These are phyloP conservation scores for Salix exigua DNA, from an alignment of 345 rosid genomes.

Conservation along the genomic window DNA sequence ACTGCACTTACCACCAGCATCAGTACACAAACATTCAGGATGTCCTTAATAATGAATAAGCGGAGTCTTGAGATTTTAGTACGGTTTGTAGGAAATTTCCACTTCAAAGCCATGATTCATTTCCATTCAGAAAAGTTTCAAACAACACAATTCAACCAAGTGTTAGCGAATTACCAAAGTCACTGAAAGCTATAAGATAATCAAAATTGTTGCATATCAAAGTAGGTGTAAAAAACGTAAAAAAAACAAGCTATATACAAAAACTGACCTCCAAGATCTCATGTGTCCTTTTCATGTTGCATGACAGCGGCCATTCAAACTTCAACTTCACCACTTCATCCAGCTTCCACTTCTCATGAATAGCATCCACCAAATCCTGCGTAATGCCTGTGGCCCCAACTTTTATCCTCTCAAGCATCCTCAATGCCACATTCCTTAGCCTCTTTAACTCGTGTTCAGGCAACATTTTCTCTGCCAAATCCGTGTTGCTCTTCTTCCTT, in stretches of 20 bases:
- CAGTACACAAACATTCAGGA: background rate
- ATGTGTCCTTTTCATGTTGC: constrained; percentile 81
- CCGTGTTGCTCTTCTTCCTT: constrained; percentile 43
- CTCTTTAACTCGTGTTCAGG: constrained; percentile 75
- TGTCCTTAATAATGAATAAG: background rate
- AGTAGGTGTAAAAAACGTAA: background rate
- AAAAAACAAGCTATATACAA: background rate
- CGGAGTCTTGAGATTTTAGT: background rate
- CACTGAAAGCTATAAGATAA: background rate
- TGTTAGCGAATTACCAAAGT: background rate
- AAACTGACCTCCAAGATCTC: constrained; percentile 71
- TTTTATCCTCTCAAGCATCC: constrained; percentile 80
- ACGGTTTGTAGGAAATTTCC: background rate
- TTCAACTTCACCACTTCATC: constrained; percentile 87
- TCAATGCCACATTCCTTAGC: constrained; percentile 65
- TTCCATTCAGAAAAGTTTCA: background rate
- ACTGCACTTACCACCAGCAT: constrained; percentile 8
- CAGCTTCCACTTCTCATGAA: constrained; percentile 71
- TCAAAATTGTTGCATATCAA: background rate
- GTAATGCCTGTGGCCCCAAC: constrained; percentile 79
- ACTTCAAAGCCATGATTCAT: background rate
- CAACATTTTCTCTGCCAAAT: constrained; percentile 49
- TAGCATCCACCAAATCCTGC: constrained; percentile 58
- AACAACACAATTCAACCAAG: background rate
- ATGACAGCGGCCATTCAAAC: constrained; percentile 63